Evolutionary conservation across 2,329 filamentous ascomycete genomes (phyloP), one percentile per base, ranked within the genome.

Genomic region (Lachnellula subtilissima): DNA sequence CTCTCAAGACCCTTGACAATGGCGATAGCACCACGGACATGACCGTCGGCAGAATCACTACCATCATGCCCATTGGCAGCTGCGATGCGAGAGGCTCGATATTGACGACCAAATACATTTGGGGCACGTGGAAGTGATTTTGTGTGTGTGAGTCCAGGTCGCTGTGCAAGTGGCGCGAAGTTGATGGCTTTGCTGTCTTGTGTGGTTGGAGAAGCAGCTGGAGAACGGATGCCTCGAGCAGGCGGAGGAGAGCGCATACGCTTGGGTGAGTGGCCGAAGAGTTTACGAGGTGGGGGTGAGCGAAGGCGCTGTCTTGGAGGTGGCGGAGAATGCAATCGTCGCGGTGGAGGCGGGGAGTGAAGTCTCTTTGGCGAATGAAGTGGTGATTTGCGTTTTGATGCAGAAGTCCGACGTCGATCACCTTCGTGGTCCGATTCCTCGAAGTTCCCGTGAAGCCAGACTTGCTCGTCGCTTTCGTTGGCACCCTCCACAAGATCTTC

Each of bases 1-100:
- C 89, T 87, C 76, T 99, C 94, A 1, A 99, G 82, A 8, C 94
- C 94, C 72, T 96, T 96, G 73, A 97, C 89, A 59, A 97, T 99
- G 72, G 97, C 94, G 64, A 99, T 95, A 37, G 94, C 92, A n/a
- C 91, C 91, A 60, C 94, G 88, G 9, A 90, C 82, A 61, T 94
- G 91, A 43, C 84, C 75, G 50, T 86, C 80, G 50, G 67, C 61
- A 64, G 70, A 61, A 61, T 72, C 60, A 59, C 55, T 58, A 64
- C 65, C 68, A 69, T 55, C 67, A 69, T 71, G 65, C 68, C 73
- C 71, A 55, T 75, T 72, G 53, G 61, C 70, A 60, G 52, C 74
- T 67, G 52, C 76, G 72, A 61, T 69, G 66, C 59, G 78, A 72
- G 65, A 78, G 74, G 65, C 76, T 70, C 60, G 53, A 55, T 70